Conservation (phyloP, 495 filamentous ascomycete genomes). For the Penicillium lagena region DNA sequence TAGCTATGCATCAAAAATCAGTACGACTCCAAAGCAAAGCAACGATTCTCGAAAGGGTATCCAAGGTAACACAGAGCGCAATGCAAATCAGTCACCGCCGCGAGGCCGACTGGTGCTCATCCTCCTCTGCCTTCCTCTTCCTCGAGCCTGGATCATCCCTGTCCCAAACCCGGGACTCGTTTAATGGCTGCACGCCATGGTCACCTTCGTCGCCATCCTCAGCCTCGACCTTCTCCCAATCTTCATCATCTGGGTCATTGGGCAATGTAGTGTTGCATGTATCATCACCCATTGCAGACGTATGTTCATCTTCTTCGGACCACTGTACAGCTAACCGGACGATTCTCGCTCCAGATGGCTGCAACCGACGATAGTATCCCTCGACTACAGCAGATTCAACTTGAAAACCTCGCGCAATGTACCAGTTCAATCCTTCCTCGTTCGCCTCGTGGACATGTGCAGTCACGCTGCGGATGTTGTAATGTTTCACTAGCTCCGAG, state of each 20-base stretch:
- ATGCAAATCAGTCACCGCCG: not conserved
- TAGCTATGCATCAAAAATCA: not conserved
- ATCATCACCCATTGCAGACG: not conserved
- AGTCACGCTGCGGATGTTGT: slow-evolving; percentile 51
- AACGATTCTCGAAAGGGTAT: slow-evolving; percentile 7
- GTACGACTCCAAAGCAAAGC: slow-evolving; percentile 5
- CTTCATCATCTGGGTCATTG: slow-evolving; percentile 23
- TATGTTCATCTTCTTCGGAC: slow-evolving; percentile 5
- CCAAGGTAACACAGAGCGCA: slow-evolving; percentile 3
- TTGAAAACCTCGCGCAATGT: slow-evolving; percentile 70
- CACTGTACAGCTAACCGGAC: slow-evolving; percentile 47
- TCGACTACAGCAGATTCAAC: slow-evolving; percentile 50
- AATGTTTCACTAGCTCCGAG: slow-evolving; percentile 45
- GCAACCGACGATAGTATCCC: slow-evolving; percentile 81
- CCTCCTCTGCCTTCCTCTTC: slow-evolving; percentile 36
- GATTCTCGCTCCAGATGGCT: slow-evolving; percentile 72
- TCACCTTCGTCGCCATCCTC: slow-evolving; percentile 32
- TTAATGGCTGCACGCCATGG: slow-evolving; percentile 27
- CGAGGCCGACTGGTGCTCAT: not conserved
- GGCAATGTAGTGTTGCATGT: not conserved
- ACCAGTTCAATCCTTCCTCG: slow-evolving; percentile 81
- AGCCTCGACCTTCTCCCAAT: slow-evolving; percentile 41
- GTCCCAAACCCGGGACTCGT: slow-evolving; percentile 26
- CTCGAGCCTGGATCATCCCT: slow-evolving; percentile 16
- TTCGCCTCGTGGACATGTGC: slow-evolving; percentile 97